Base-by-base conservation (phyloP, 2,329 filamentous ascomycete genomes). In the Clonostachys rosea region DNA sequence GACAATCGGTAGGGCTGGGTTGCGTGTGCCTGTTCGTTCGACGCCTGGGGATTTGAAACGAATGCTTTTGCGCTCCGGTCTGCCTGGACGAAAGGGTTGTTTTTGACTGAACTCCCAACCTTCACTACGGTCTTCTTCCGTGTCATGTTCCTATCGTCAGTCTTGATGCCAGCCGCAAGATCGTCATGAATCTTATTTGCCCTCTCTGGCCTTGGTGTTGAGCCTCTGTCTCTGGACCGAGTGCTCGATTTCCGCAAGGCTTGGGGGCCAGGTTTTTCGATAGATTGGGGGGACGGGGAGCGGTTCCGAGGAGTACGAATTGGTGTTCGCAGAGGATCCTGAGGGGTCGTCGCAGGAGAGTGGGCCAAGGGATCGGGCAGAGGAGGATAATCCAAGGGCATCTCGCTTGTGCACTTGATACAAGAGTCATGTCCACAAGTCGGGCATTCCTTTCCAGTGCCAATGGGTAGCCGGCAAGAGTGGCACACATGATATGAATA, bases 351-450 rank as follows among this genome's bases (percentile, higher is more conserved):
- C 24, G 24, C 6, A 6, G 6, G 24, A 30, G 24, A 30, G 9
- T 30, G 24, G 8, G 9, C 24, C 24, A 30, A 30, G 24, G 24
- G 9, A 18, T 39, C 36, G 36, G 17, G 5, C 14, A 39, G 36
- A n/a, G 36, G 17, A 18, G 17, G 17, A 17, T 33, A 13, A n/a
- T 33, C 17, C 18, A 40, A 40, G 34, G 17, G 35, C n/a, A 66
- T 48, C 44, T 72, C 65, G 40, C 62, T 66, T 9, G 58, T 62
- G 52, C 77, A 81, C 47, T 71, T 71, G 34, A 60, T 51, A 52
- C 77, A 81, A 14, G 76, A 67, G 10, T 64, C 66, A 55, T 81
- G 78, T 1, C 73, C 74, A 52, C 78, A 81, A 40, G 66, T 67
- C 33, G 63, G 56, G 52, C 76, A 81, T 42, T 65, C 64, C 9